A percentile compares a stretch with the other conserved stretches of the same genome.
phyloP scores from a whole-genome alignment of 1,139 yeast species.

The Yamadazyma jaroonii region DNA sequence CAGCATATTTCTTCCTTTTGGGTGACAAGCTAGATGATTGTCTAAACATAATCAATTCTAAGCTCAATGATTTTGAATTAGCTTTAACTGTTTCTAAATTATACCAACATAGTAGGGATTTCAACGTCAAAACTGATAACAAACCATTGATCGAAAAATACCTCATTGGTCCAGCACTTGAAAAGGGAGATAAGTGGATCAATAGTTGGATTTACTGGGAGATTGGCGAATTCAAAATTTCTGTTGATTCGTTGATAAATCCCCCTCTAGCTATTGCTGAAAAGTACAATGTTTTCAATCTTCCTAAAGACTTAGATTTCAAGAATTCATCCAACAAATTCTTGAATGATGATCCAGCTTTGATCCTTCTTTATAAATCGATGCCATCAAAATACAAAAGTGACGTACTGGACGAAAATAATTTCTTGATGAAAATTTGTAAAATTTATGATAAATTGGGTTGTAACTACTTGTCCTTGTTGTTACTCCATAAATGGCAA shows the following conservation, averaged over 20 bases:
- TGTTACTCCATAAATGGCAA: conserved; percentile 65
- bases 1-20: conserved; percentile 86
- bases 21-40: conserved; percentile 77
- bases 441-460: conserved; percentile 84
- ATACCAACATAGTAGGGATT: conserved; percentile 33
- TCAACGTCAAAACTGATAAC: conserved; percentile 10
- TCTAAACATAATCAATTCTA: conserved; percentile 65
- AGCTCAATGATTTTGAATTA: conserved; percentile 63
- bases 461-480: conserved; percentile 73
- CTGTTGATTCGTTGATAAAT: conserved; percentile 65
- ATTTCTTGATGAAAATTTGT: conserved; percentile 60
- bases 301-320: conserved; percentile 16
- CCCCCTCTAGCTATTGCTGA: conserved; percentile 46
- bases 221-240: conserved; percentile 45
- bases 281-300: conserved; percentile 20
- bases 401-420: conserved; percentile 45
- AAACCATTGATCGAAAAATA: conserved; percentile 36
- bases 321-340: conserved; percentile 40
- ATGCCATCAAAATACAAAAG: conserved; percentile 50
- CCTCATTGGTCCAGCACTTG: conserved; percentile 56
- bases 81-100: conserved; percentile 82
- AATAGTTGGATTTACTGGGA: conserved; percentile 83
- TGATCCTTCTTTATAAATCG: conserved; percentile 61
- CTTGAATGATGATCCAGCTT: conserved; percentile 78
- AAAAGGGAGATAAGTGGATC: conserved; percentile 76